Base-by-base conservation (phyloP, 163 green algal species). In the Scenedesmus sp. region DNA sequence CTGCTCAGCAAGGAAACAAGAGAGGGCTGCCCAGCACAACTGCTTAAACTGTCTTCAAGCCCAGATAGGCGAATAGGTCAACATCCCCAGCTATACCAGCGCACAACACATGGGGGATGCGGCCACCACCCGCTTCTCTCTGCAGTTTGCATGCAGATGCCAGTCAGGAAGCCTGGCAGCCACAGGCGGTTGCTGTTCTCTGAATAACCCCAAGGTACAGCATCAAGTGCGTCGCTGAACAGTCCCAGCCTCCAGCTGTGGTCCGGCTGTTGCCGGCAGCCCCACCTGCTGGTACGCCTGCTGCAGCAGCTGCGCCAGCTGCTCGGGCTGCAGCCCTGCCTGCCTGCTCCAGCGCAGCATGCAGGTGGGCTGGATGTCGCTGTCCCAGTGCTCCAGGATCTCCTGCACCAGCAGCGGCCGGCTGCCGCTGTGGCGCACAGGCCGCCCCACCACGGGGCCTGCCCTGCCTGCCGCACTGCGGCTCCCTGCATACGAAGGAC, bases 401-500 rank as follows among this genome's bases (percentile, higher is more conserved):
- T 92, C 86, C 53, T 53, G 30, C 72, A 61, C 35, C 37, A 94
- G 92, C 44, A 94, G 89, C 0, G 92, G 92, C 37, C 92, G 44
- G 65, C 61, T 90, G 61, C 86, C 87, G 24, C 35, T 90, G 65
- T 84, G 70, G 0, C 90, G 92, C 40, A 92, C 72, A 1, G 90
- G 43, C 6, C 89, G 86, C 0, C 92, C 92, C 9, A 94, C 86
- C n/a, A 93, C 83, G 0, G 92, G 86, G n/a, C 90, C 86, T 53
- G 89, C 92, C 0, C 92, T 59, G 30, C 90, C 92, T 12, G 90
- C 73, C 26, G 81, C 91, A 68, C 85, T 92, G 33, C 92, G 85
- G 16, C 88, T 88, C 42, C 92, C 92, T 94, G 88, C 30, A 90
- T n/a, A n/a, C n/a, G n/a, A n/a, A n/a, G n/a, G n/a, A n/a, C n/a